Percentiles rank a stretch among this genome's conserved stretches.
These are phyloP conservation scores for Glarea lozoyensis DNA, from an alignment of 495 filamentous ascomycete genomes.

Conservation along the genomic window DNA sequence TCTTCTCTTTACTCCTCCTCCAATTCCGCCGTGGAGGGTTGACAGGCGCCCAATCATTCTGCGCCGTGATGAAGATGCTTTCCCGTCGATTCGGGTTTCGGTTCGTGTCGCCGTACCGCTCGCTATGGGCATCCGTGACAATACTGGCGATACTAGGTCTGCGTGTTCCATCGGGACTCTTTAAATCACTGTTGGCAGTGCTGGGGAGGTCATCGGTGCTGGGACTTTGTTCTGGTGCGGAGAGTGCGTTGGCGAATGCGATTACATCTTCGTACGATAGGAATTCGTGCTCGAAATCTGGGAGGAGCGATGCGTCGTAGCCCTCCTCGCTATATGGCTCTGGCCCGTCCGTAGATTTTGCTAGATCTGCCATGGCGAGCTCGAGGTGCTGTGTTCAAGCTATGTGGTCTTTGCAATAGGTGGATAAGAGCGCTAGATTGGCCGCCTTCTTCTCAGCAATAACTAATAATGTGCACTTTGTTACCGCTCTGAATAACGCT, in stretches of 20 bases:
- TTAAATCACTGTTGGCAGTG: neutral
- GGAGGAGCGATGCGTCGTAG: slow-evolving; percentile 18
- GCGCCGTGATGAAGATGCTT: slow-evolving; percentile 53
- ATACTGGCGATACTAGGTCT: no score
- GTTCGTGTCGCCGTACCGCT: slow-evolving; percentile 6
- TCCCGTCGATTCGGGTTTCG: slow-evolving; percentile 17
- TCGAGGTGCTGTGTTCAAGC: no score
- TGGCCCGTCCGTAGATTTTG: slow-evolving; percentile 18
- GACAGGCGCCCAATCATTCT: slow-evolving; percentile 81
- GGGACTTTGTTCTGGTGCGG: slow-evolving; percentile 39
- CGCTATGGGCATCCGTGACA: no score
- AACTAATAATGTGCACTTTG: no score
- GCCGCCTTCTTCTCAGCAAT: no score
- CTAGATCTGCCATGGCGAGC: slow-evolving; percentile 19
- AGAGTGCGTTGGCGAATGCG: slow-evolving; percentile 49
- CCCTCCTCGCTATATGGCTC: slow-evolving; percentile 17
- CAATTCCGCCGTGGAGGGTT: slow-evolving; percentile 22
- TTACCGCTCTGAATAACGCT: no score
- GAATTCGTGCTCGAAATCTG: slow-evolving; percentile 57
- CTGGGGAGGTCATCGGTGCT: slow-evolving; percentile 29
- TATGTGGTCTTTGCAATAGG: no score
- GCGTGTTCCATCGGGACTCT: neutral
- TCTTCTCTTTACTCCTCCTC: slow-evolving; percentile 5
- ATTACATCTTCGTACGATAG: slow-evolving; percentile 46
- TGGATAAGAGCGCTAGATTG: no score